Base-by-base conservation (phyloP, 2,329 filamentous ascomycete species). In the Aspergillus texensis region DNA sequence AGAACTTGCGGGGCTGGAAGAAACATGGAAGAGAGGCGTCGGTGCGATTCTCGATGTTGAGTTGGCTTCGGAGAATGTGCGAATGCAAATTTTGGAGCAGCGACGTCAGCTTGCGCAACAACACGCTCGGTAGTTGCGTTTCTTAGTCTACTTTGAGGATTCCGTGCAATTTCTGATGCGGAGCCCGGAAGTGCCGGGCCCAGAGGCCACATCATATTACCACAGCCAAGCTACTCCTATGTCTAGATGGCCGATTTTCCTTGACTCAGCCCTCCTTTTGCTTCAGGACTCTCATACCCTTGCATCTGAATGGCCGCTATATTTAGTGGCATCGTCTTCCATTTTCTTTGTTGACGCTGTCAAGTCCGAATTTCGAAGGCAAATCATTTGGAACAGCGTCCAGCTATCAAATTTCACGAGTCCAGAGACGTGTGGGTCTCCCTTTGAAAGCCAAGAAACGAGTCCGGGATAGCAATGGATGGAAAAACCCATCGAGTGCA, bases 41-140 rank as follows among this genome's bases (percentile, higher is more conserved):
- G 91, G 91, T 3, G 85, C 88, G 64, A 89, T 95, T 54, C 80
- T 98, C 45, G 93, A 97, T 85, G 91, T 92, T 0, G 92, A 97
- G 82, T 84, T 94, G 60, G 95, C 93, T 0, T 90, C 89, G 11
- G 92, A 96, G 79, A 85, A 83, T 56, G 72, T 97, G 71, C 84
- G 88, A 73, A 81, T 82, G 69, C 85, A 91, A 78, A 86, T 93
- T 58, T 74, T 93, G 64, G 87, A 89, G 70, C 84, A 85, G 75
- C 84, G 89, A 65, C 74, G 78, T 48, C 74, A 77, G 62, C 65
- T 73, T 54, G 76, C 77, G 28, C 75, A 77, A 66, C 72, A 77
- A 56, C 71, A 75, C 60, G 64, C 68, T 60, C 73, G 71, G 58
- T 75, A 73, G 57, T 39, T 30, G 36, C 26, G n/a, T 36, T 36